Percentiles rank a stretch among this genome's conserved stretches.
Conservation (phyloP, 805 yeast genomes). For the Lachancea meyersii region DNA sequence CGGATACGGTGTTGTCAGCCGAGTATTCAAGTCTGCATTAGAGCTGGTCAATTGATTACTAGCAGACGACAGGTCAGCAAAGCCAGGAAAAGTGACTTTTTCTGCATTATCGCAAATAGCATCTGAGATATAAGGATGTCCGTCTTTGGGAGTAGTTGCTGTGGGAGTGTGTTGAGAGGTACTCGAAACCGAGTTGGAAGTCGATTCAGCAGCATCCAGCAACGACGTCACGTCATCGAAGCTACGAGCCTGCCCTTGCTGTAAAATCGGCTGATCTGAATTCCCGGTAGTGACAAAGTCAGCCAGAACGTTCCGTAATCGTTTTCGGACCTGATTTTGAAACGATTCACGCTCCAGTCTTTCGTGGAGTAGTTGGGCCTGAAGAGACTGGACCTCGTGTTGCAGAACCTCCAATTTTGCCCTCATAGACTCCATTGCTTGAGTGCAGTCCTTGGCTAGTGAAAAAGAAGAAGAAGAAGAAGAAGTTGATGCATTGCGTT, state of each 20-base stretch:
- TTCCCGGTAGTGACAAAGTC: background rate
- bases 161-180: conserved; percentile 3
- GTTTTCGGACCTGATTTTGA: conserved; percentile 1
- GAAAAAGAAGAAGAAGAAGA: background rate
- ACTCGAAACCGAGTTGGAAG: conserved; percentile 1
- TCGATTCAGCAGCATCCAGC: conserved; percentile 4
- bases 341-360: conserved; percentile 5
- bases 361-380: conserved; percentile 2
- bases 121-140: background rate
- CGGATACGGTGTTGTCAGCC: conserved; percentile 2
- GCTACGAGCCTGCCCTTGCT: conserved; percentile 8
- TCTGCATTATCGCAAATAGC: background rate
- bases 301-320: background rate
- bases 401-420: conserved; percentile 2
- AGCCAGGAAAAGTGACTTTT: background rate
- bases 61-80: conserved; percentile 1
- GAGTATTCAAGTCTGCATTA: background rate
- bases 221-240: conserved; percentile 9
- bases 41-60: background rate
- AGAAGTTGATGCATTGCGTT: background rate
- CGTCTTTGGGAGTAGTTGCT: conserved; percentile 2
- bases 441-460: background rate
- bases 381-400: conserved; percentile 6
- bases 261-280: background rate
- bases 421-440: conserved; percentile 1